Evolutionary conservation across 177 flowering plant genomes (phyloP), one percentile per base, ranked within the genome.

Genomic region (Vitis hybrid): DNA sequence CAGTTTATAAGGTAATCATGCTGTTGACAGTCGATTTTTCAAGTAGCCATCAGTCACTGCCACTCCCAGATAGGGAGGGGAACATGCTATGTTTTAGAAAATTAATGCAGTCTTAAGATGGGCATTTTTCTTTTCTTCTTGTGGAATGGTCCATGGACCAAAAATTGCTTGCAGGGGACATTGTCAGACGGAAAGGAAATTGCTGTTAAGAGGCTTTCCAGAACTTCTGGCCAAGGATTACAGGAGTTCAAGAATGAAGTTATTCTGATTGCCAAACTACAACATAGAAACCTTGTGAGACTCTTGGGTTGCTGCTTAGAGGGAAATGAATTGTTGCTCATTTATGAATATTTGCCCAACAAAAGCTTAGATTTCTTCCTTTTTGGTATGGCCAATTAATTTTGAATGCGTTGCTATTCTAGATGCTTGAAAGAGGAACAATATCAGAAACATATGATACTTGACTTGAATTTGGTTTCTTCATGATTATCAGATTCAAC

Each of bases 151-250:
- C 29, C 29, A 64, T 48, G 53, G n/a, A 48, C 50, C 5, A 14
- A 12, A 31, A 45, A 51, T 10, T 12, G 2, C 12, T 57, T 19
- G 16, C 72, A 84, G 84, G 86, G 88, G 13, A 51, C 5, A 9
- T 55, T 80, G 4, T 5, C 63, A 0, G 18, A 64, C 58, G 83
- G 81, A n/a, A 57, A 56, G 39, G 67, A 73, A 57, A 66, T 82
- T 49, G 86, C 86, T 0, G 82, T 82, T 31, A 82, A 82, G 65
- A 75, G 86, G 57, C 77, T 82, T 1, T 70, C 78, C 9, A 62
- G 1, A 19, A 49, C 29, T 3, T 83, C 84, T 6, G 64, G 67
- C 6, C 82, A 80, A 68, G 83, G 57, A 26, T 1, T 19, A 19
- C 48, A 52, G 13, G 66, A 56, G 7, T 61, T 39, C 55, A 53